Percentiles rank a stretch among this genome's conserved stretches.
phyloP scores from a whole-genome alignment of 768 basidiomycete genomes.

The Psilocybe cyanescens region DNA sequence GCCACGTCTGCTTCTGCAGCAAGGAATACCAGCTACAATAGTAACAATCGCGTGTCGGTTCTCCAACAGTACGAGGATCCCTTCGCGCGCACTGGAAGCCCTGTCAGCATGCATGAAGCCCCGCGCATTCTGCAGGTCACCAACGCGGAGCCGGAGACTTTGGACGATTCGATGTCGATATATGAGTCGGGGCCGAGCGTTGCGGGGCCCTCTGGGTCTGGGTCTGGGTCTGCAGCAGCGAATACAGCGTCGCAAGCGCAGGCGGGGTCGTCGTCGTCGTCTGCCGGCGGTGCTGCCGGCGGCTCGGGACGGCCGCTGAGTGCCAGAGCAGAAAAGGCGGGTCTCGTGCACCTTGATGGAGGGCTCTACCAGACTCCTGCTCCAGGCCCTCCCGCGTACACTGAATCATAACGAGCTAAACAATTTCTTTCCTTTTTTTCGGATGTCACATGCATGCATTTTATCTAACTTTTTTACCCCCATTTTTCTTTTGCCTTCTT shows the following conservation, averaged over 20 bases:
- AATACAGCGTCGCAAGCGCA: neutral
- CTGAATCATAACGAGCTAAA: neutral
- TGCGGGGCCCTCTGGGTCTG: neutral
- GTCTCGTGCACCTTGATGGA: constrained; percentile 44
- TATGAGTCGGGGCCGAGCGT: neutral
- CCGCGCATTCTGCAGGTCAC: constrained; percentile 41
- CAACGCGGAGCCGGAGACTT: constrained; percentile 35
- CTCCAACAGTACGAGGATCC: constrained; percentile 25
- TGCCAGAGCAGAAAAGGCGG: constrained; percentile 31
- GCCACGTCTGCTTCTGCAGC: constrained; percentile 2
- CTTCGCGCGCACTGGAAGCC: constrained; percentile 40
- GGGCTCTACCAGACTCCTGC: constrained; percentile 30
- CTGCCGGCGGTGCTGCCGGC: constrained; percentile 21
- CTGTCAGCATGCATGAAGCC: constrained; percentile 43
- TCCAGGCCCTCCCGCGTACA: constrained; percentile 29
- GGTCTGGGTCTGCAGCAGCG: constrained; percentile 3
- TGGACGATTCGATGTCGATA: constrained; percentile 14
- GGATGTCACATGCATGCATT: neutral
- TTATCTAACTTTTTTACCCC: neutral
- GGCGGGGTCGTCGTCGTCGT: neutral
- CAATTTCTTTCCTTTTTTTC: neutral
- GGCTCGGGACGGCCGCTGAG: constrained; percentile 35
- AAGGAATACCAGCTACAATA: neutral
- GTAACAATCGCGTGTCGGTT: constrained; percentile 4
- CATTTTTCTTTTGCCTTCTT: neutral